A percentile compares a stretch with the other conserved stretches of the same genome.
These are phyloP conservation scores for Sordariomycetes sp. DNA, from an alignment of 2,329 filamentous ascomycete species.

Conservation along the genomic window DNA sequence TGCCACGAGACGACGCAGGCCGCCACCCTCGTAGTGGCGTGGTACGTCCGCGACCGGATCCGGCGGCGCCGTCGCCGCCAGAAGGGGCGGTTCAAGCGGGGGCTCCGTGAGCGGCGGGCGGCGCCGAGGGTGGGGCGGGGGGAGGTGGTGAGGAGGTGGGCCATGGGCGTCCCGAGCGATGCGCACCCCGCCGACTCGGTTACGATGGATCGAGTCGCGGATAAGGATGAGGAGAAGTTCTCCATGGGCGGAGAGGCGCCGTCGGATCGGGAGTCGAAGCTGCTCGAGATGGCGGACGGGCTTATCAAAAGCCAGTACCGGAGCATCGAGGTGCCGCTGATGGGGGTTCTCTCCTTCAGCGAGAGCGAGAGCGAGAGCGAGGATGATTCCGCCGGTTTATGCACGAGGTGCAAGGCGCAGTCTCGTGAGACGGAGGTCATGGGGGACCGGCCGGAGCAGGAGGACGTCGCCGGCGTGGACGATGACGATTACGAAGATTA, in stretches of 20 bases:
- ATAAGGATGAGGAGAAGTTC: slow-evolving; percentile 25
- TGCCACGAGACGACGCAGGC: slow-evolving; percentile 35
- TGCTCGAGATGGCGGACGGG: slow-evolving; percentile 29
- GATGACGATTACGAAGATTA: slow-evolving; percentile 11
- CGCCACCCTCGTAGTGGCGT: slow-evolving; percentile 33
- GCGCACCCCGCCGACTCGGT: slow-evolving; percentile 16
- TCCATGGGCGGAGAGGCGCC: slow-evolving; percentile 23
- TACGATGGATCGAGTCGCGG: slow-evolving; percentile 13
- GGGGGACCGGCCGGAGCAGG: slow-evolving; percentile 7
- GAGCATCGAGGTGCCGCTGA: slow-evolving; percentile 28
- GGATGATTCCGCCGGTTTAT: not conserved
- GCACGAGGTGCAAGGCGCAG: not conserved
- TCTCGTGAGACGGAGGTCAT: slow-evolving; percentile 10
- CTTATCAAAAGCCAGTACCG: slow-evolving; percentile 33
- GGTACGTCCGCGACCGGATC: slow-evolving; percentile 34
- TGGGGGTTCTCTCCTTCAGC: slow-evolving; percentile 29
- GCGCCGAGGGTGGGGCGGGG: slow-evolving; percentile 22
- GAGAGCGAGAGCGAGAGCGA: slow-evolving; percentile 27
- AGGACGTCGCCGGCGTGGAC: slow-evolving; percentile 12
- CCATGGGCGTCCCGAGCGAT: slow-evolving; percentile 22
- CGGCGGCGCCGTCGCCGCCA: slow-evolving; percentile 24
- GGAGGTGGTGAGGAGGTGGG: slow-evolving; percentile 28
- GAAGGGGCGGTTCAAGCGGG: slow-evolving; percentile 25
- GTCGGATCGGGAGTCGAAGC: slow-evolving; percentile 26
- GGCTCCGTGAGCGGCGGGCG: slow-evolving; percentile 19